Base-by-base conservation (phyloP, 441 rosid genomes). In the Populus hybrid region DNA sequence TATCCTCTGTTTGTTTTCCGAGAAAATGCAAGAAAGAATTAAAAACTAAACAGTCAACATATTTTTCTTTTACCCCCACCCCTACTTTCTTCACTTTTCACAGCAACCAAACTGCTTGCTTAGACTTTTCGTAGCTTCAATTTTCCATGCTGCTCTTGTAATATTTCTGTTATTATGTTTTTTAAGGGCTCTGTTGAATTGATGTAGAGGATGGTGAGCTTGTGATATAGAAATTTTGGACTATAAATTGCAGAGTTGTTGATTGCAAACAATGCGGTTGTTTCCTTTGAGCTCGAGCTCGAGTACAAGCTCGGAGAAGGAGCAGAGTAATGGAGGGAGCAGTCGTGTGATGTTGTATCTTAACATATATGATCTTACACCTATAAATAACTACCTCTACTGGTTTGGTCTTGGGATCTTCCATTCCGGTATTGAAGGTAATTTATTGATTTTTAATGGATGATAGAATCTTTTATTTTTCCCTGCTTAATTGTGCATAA, bases 371-470 rank as follows among this genome's bases (percentile, higher is more conserved):
- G 99, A 96, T 86, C 95, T 96, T 50, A 91, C 98, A 8, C 94
- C 97, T 72, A 85, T 93, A 28, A 96, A 96, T 86, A 88, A 94
- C 89, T 93, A 96, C 78, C 89, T 93, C 76, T 96, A 91, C 83
- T 91, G 95, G 94, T 82, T 94, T 9, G 99, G 99, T 50, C 93
- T 96, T 6, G 99, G 98, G 69, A 88, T 96, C 78, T 96, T 93
- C 79, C 99, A 96, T 82, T 94, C 98, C 1, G 98, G 98, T 24
- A 88, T 96, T 3, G 98, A 96, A 84, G 97, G 99, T 96, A 59
- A 74, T 57, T 16, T 16, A 7, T 34, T 2, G 38, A 70, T 7
- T 9, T 42, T 19, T 70, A 61, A 12, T 65, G 12, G 18, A 78
- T 72, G 46, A 19, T 14, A 24, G 38, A 9, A 34, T 19, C 67